Evolutionary conservation across 176 grass and related monocot species (phyloP).

Genomic region (Rhynchospora pubera): DNA sequence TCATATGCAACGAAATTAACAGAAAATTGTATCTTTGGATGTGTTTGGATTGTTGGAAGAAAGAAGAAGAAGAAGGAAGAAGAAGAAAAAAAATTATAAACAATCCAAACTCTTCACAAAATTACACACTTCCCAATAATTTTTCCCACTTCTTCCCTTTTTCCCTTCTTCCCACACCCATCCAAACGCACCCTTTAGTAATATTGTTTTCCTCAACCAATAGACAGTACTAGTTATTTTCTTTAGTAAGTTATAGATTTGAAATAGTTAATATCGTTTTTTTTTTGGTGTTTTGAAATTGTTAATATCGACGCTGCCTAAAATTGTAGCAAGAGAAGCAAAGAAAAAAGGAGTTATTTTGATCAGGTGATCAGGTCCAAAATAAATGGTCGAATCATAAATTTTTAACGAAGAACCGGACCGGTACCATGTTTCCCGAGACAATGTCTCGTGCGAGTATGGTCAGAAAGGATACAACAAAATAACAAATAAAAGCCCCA

Average conservation of each 20-base stretch:
- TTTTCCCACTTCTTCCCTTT: no score
- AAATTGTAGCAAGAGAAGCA: neutral
- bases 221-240: neutral
- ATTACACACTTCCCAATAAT: no score
- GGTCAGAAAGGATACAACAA: slow-evolving; percentile 32
- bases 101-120: no score
- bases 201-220: neutral
- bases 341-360: neutral
- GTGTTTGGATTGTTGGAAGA: no score
- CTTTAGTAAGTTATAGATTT: neutral
- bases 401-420: neutral
- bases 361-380: neutral
- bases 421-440: slow-evolving; percentile 31
- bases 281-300: no score
- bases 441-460: slow-evolving; percentile 34
- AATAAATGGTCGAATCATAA: neutral
- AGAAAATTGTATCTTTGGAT: neutral
- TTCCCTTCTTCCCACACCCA: no score
- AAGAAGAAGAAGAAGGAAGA: no score
- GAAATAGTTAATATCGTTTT: neutral
- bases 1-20: neutral
- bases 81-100: no score
- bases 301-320: neutral
- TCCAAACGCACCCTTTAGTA: no score
- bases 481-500: slow-evolving; percentile 33